Evolutionary conservation across 2,329 filamentous ascomycete species (phyloP).

Genomic region (Pyrenophora graminea): DNA sequence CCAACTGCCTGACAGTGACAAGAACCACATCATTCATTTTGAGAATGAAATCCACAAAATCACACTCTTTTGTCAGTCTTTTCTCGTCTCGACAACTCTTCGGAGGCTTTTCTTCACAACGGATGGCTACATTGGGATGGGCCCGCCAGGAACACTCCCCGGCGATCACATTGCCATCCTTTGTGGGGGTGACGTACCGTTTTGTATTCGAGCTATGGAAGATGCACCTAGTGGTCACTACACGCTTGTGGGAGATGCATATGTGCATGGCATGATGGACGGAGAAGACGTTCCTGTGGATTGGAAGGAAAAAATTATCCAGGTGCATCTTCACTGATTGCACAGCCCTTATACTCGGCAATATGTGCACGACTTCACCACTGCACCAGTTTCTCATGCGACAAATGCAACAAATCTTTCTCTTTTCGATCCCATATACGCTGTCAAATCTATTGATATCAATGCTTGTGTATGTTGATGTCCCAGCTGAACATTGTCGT

Average conservation of each 20-base stretch:
- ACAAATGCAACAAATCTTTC: no score
- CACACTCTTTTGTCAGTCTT: constrained; percentile 1
- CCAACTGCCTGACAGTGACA: background rate
- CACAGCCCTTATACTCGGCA: background rate
- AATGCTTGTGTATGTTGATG: no score
- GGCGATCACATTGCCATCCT: constrained; percentile 24
- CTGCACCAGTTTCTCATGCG: no score
- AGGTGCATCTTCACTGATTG: background rate
- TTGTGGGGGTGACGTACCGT: constrained; percentile 22
- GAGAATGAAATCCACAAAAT: background rate
- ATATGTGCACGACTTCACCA: no score
- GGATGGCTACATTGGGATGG: constrained; percentile 23
- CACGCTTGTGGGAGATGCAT: constrained; percentile 16
- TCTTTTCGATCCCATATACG: no score
- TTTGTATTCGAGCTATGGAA: constrained; percentile 6
- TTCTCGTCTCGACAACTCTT: constrained; percentile 4
- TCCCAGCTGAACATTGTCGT: no score
- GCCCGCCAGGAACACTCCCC: constrained; percentile 6
- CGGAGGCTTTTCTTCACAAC: constrained; percentile 21
- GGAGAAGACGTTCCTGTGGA: constrained; percentile 12
- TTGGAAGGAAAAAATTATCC: background rate
- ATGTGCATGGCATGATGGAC: constrained; percentile 26
- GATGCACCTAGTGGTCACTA: background rate
- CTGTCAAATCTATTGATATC: no score
- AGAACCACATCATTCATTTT: background rate